These are phyloP conservation scores for Dendrobium chrysotoxum DNA, from an alignment of 106 monocot species.

Conservation along the genomic window DNA sequence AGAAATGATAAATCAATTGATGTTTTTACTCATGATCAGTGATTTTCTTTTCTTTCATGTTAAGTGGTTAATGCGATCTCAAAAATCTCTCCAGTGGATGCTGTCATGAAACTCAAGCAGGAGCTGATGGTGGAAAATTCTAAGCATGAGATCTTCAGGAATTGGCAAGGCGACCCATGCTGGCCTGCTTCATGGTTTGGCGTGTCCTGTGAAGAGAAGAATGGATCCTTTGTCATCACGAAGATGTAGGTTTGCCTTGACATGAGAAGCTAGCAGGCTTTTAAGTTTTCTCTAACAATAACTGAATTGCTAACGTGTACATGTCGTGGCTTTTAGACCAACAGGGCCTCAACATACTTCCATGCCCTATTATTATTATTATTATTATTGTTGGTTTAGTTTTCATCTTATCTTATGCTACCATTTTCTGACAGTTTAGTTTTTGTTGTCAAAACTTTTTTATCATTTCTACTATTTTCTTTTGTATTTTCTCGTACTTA, in stretches of 20 bases:
- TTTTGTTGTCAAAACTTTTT: background rate
- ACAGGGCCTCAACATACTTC: background rate
- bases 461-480: background rate
- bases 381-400: background rate
- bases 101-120: conserved; percentile 16
- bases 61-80: background rate
- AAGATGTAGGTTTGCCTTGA: conserved; percentile 28
- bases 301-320: background rate
- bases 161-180: conserved; percentile 41
- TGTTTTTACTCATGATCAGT: background rate
- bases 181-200: conserved; percentile 27
- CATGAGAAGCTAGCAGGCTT: background rate
- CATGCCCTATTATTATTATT: background rate
- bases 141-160: conserved; percentile 17
- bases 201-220: conserved; percentile 21
- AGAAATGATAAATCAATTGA: background rate
- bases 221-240: conserved; percentile 15
- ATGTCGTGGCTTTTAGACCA: too few relatives aligned
- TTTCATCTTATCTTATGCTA: background rate
- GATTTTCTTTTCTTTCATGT: background rate
- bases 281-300: background rate
- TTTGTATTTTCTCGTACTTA: background rate
- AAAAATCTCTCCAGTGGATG: conserved; percentile 20
- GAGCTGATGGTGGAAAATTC: conserved; percentile 22
- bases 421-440: background rate